These are phyloP conservation scores for Cnidoscolus chayamansa DNA, from an alignment of 441 rosid genomes.

Conservation along the genomic window DNA sequence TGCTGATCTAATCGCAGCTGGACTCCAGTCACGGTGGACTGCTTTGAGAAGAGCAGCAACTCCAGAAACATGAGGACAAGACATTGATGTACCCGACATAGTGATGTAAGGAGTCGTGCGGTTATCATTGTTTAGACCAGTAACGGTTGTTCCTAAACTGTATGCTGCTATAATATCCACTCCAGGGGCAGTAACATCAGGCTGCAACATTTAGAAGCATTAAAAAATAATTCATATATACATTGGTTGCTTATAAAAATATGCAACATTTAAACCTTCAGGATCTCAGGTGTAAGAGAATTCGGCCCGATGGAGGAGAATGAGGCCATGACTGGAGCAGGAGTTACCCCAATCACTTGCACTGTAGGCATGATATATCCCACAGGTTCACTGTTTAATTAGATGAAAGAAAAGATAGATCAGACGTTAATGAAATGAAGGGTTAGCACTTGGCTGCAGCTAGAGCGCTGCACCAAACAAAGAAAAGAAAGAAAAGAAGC, in stretches of 20 bases:
- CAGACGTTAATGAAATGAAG: too few species aligned
- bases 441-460: too few species aligned
- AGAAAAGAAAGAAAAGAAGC: not conserved
- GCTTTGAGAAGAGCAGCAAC: slow-evolving; percentile 49
- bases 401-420: not conserved
- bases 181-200: slow-evolving; percentile 69
- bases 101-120: slow-evolving; percentile 34
- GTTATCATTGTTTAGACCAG: slow-evolving; percentile 25
- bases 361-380: slow-evolving; percentile 36
- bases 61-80: slow-evolving; percentile 69
- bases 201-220: slow-evolving; percentile 26
- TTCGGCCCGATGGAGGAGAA: slow-evolving; percentile 67
- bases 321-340: slow-evolving; percentile 52
- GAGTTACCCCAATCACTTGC: slow-evolving; percentile 22
- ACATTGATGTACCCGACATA: slow-evolving; percentile 57
- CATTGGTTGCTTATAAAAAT: not conserved
- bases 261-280: slow-evolving; percentile 34
- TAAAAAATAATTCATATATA: not conserved
- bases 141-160: slow-evolving; percentile 27
- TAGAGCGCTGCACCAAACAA: not conserved
- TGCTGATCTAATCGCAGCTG: slow-evolving; percentile 61
- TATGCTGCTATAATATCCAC: slow-evolving; percentile 50
- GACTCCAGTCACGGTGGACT: slow-evolving; percentile 53
- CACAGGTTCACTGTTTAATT: slow-evolving; percentile 35
- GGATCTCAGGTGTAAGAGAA: slow-evolving; percentile 42